A percentile compares a stretch with the other conserved stretches of the same genome.
Evolutionary conservation across 108 stramenopile species (phyloP).

Genomic region (Nannochloropsis oceanica): DNA sequence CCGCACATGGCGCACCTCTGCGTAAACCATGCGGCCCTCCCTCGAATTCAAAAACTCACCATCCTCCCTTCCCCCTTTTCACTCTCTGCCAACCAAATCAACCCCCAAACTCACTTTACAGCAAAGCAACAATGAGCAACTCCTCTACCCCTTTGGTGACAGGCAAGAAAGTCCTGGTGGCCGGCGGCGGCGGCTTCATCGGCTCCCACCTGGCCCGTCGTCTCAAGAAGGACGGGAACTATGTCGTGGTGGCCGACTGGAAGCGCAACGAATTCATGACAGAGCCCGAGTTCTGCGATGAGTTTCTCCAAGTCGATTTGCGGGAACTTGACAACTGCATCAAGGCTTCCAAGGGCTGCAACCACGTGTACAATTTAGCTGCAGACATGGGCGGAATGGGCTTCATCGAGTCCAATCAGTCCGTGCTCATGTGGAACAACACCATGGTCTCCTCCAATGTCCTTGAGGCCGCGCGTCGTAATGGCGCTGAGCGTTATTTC

Average conservation of each 20-base stretch:
- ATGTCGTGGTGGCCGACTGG: conserved; percentile 74
- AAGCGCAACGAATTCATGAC: conserved; percentile 94
- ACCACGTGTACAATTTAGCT: conserved; percentile 93
- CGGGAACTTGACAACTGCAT: conserved; percentile 84
- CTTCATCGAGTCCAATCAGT: conserved; percentile 91
- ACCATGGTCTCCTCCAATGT: conserved; percentile 96
- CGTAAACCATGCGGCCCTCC: no score
- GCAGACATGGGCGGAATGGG: conserved; percentile 99
- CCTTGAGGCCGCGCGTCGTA: conserved; percentile 87
- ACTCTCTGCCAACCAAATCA: no score
- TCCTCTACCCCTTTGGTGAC: not conserved
- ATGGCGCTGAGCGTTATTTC: conserved; percentile 72
- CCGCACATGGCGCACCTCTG: no score
- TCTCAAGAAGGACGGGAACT: conserved; percentile 73
- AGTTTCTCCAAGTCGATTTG: conserved; percentile 81
- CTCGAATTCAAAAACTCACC: no score
- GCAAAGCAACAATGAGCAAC: not conserved
- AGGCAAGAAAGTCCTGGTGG: conserved; percentile 60
- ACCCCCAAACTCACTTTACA: not conserved
- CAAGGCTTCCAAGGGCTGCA: conserved; percentile 76
- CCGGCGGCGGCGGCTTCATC: conserved; percentile 93
- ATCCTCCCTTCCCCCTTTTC: no score
- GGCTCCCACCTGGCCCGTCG: conserved; percentile 90
- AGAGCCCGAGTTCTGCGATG: conserved; percentile 85
- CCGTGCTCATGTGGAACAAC: conserved; percentile 92